Evolutionary conservation across 345 rosid genomes (phyloP), one percentile per base, ranked within the genome.

Genomic region (Eucalyptus fibrosa): DNA sequence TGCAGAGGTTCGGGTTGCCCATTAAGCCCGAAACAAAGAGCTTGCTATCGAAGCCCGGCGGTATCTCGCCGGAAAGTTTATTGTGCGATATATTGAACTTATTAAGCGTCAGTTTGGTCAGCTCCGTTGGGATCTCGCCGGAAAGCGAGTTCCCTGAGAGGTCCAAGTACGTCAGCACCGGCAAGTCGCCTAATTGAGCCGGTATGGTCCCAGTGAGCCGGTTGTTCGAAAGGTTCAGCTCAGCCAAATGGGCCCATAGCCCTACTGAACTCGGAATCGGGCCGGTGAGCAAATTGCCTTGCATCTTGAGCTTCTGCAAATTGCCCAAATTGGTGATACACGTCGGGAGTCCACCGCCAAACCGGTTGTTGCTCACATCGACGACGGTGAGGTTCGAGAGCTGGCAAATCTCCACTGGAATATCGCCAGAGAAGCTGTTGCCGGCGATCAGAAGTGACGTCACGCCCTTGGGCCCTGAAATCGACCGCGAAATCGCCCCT

Each of bases 1-100:
- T 93, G 91, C 99, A 97, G 7, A 97, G 95, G 87, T 85, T 77
- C 88, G 96, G 97, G 91, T 97, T 97, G 56, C 94, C 99, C 92
- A 88, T 32, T 24, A 97, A 92, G 92, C 98, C 88, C 42, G 92
- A 86, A 50, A 90, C 34, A 49, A 88, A 94, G 12, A 88, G 26
- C 13, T 88, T 82, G 26, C 69, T 59, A 7, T 91, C 90, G 87
- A 95, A 94, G 44, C 94, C 96, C 5, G 67, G 60, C 28, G 99
- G 99, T 7, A 97, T 93, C 89, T 67, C 26, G 5, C 99, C 99
- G 82, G 55, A 50, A 7, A 97, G 89, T 49, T 81, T 82, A 77
- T 97, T 97, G 82, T 92, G 55, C 8, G 99, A 97, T 82, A 97
- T 86, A 62, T 97, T 95, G 93, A 97, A 94, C 69, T 69, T 67